Evolutionary conservation across 305 asterid genomes (phyloP).

Genomic region (Fraxinus paxiana): DNA sequence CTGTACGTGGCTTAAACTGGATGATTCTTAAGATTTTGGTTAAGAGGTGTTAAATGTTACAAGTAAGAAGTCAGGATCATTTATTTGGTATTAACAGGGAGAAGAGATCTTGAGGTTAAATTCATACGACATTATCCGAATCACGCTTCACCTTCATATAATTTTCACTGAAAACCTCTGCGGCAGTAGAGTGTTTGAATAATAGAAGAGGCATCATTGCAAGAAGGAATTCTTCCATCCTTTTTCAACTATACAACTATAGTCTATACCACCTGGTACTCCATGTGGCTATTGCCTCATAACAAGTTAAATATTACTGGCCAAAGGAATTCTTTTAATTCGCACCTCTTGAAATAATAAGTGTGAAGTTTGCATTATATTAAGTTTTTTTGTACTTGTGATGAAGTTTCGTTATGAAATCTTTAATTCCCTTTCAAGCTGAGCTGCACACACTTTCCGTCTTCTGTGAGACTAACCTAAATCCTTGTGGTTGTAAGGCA

Average conservation of each 20-base stretch:
- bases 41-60: not conserved
- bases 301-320: not conserved
- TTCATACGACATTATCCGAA: not conserved
- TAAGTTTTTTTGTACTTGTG: not conserved
- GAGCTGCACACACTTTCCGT: not conserved
- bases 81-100: not conserved
- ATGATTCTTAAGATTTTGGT: not conserved
- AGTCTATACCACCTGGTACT: not conserved
- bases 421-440: constrained; percentile 3
- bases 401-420: not conserved
- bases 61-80: not conserved
- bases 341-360: not conserved
- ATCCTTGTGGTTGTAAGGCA: not conserved
- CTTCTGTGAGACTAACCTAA: not conserved
- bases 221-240: not conserved
- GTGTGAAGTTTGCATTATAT: not conserved
- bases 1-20: not conserved
- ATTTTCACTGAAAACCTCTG: not conserved
- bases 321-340: not conserved
- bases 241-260: not conserved
- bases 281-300: not conserved
- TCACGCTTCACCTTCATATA: not conserved
- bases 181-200: not conserved
- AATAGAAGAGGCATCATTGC: not conserved
- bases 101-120: not conserved